Conservation (phyloP, 2,329 filamentous ascomycete species). For the Raffaelea albimanens region DNA sequence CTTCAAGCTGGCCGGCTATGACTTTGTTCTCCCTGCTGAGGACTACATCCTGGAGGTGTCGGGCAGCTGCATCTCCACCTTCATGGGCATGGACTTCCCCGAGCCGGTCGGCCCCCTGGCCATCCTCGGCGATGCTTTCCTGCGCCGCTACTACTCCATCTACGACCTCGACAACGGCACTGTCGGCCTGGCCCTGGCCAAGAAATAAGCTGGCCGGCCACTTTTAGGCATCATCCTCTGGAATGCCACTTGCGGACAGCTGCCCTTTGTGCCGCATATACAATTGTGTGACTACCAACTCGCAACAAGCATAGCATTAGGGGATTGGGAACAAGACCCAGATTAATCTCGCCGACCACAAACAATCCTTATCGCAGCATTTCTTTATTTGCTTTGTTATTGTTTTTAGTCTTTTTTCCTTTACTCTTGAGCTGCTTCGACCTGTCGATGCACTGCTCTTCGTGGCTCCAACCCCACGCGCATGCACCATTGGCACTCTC, state of each 20-base stretch:
- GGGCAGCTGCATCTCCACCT: conserved; percentile 92
- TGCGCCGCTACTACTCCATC: conserved; percentile 86
- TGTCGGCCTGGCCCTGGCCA: conserved; percentile 82
- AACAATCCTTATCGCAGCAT: too few species aligned
- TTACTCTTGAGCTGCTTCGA: too few species aligned
- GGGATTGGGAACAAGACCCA: too few species aligned
- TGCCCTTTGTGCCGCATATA: too few species aligned
- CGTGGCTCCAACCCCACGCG: not conserved
- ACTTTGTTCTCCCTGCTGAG: conserved; percentile 80
- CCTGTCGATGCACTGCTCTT: too few species aligned
- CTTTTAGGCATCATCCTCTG: too few species aligned
- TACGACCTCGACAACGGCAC: conserved; percentile 87
- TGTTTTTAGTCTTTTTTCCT: not conserved
- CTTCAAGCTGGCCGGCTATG: conserved; percentile 81
- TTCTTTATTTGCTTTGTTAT: too few species aligned
- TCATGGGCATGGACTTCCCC: conserved; percentile 93
- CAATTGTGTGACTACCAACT: too few species aligned
- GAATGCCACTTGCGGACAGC: too few species aligned
- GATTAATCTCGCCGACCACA: too few species aligned
- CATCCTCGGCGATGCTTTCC: conserved; percentile 83
- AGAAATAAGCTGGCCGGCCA: conserved; percentile 27
- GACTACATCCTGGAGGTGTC: conserved; percentile 96
- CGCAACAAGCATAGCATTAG: too few species aligned
- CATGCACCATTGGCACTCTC: not conserved
- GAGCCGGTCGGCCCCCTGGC: conserved; percentile 83